Base-by-base conservation (phyloP, 106 monocot species). In the Dendrobium chrysotoxum region DNA sequence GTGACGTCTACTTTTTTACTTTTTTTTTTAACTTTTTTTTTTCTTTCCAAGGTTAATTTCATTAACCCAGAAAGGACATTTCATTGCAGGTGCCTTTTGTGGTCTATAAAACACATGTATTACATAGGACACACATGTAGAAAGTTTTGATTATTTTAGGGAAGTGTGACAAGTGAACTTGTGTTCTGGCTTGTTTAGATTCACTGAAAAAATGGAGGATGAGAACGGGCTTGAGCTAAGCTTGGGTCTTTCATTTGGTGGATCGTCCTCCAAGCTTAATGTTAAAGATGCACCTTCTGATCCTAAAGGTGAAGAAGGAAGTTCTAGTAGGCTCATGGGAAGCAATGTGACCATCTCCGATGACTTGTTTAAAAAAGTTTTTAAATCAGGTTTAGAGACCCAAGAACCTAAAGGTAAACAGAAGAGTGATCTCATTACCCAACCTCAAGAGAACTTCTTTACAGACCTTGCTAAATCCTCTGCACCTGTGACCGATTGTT, bases 181-280 rank as follows among this genome's bases (percentile, higher is more conserved):
- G 23, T 65, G n/a, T 70, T 17, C 15, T 35, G 3, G 30, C 70
- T 35, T 35, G 28, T 70, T 70, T 70, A 74, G 74, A 40, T 74
- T 74, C 40, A 7, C n/a, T 42, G 17, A 54, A 76, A 70, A 81
- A 53, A 94, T 92, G 95, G 98, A 98, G 2, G 98, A 98, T 28
- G 92, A 95, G 12, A 89, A 87, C 82, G 89, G 89, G 35, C 88
- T 98, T 64, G 98, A 98, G 83, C 89, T 98, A 78, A 95, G 98
- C 76, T 85, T 93, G 82, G 97, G 95, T 38, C 97, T 97, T 71
- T 90, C 89, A 64, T 95, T 82, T 84, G 94, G 94, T 65, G 92
- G 89, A 31, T 85, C 90, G 4, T 87, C 92, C 11, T 80, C 85
- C 10, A 94, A 92, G 78, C 79, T 86, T 65, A 95, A 95, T 79